These are phyloP conservation scores for Zymoseptoria crescenta DNA, from an alignment of 2,329 filamentous ascomycete genomes.

Conservation along the genomic window DNA sequence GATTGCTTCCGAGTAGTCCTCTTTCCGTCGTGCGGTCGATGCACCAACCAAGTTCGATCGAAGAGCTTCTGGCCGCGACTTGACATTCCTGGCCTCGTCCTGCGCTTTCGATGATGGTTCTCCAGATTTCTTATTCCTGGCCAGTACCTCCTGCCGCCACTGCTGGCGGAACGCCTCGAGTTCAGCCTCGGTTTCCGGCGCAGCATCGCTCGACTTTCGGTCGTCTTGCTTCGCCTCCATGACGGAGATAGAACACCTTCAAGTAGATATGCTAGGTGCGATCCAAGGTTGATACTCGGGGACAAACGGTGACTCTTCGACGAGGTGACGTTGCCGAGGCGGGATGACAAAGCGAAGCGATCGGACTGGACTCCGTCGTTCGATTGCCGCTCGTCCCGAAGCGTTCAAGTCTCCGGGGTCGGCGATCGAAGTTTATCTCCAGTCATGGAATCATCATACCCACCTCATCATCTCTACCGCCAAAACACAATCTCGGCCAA, in stretches of 20 bases:
- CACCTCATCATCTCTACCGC: neutral
- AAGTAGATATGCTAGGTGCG: neutral
- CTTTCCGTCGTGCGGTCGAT: conserved; percentile 25
- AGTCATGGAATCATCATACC: neutral
- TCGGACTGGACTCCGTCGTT: neutral
- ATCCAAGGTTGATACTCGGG: neutral
- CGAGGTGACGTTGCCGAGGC: neutral
- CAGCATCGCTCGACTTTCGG: conserved; percentile 3
- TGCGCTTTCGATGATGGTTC: neutral
- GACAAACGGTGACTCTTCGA: neutral
- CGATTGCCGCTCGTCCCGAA: too few relatives aligned
- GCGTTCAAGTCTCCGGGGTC: neutral
- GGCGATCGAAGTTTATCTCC: neutral
- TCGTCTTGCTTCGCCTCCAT: conserved; percentile 8
- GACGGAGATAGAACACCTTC: neutral
- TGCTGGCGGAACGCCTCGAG: conserved; percentile 77
- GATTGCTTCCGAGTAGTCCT: conserved; percentile 32
- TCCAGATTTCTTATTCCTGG: conserved; percentile 35
- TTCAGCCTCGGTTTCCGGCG: conserved; percentile 48
- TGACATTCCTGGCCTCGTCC: conserved; percentile 4
- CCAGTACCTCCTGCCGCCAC: conserved; percentile 74
- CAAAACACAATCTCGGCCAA: neutral
- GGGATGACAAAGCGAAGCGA: neutral
- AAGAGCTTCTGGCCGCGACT: neutral
- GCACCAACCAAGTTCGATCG: conserved; percentile 8